Evolutionary conservation across 495 filamentous ascomycete genomes (phyloP).

Genomic region (Aspergillus bridgeri): DNA sequence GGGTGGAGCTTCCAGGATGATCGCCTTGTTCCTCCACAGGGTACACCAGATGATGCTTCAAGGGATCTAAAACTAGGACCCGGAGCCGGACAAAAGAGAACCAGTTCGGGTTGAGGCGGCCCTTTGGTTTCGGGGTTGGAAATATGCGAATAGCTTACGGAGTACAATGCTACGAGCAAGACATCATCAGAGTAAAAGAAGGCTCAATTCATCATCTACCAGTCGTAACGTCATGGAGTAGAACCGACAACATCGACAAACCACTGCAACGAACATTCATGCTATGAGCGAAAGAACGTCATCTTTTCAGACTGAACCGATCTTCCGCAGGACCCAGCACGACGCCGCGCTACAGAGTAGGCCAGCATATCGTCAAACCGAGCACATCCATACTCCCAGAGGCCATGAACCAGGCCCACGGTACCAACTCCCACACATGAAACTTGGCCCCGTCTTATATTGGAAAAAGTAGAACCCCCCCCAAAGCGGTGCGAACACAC

Average conservation of each 20-base stretch:
- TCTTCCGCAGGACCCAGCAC: background rate
- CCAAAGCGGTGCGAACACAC: background rate
- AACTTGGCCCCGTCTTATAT: background rate
- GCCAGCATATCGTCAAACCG: conserved; percentile 1
- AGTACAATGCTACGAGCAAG: too few relatives aligned
- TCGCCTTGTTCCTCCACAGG: conserved; percentile 46
- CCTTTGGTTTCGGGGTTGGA: background rate
- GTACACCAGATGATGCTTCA: conserved; percentile 6
- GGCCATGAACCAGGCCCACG: background rate
- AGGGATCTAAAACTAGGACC: conserved; percentile 14
- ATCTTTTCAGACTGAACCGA: conserved; percentile 18
- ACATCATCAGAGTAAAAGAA: conserved; percentile 8
- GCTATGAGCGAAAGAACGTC: background rate
- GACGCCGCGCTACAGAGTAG: background rate
- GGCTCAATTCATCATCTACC: conserved; percentile 27
- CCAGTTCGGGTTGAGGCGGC: conserved; percentile 6
- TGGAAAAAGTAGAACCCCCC: background rate
- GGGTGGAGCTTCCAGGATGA: conserved; percentile 63
- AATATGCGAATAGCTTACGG: background rate
- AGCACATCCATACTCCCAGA: conserved; percentile 10
- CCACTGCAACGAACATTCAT: background rate
- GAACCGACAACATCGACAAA: conserved; percentile 11
- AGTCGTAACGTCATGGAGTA: conserved; percentile 33
- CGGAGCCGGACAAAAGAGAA: conserved; percentile 26
- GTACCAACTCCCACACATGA: background rate